Evolutionary conservation across 306 rosid species (phyloP).

Genomic region (Comarum palustre): DNA sequence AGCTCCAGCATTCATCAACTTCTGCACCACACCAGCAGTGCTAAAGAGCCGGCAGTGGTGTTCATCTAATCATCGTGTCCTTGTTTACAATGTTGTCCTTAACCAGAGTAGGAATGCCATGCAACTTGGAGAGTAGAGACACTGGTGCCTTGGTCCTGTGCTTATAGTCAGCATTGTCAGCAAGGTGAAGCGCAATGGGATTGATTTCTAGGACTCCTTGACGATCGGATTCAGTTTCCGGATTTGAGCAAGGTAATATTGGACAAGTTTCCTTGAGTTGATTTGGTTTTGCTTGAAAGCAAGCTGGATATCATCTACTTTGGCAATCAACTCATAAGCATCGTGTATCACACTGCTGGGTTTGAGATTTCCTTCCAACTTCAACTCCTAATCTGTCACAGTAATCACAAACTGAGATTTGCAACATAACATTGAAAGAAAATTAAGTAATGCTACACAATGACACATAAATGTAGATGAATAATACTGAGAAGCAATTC

Average conservation of each 20-base stretch:
- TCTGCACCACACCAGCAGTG: conserved; percentile 48
- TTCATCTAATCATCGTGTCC: conserved; percentile 55
- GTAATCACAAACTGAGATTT: no score
- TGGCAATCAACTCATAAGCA: no score
- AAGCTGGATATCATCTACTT: conserved; percentile 43
- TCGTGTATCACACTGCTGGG: no score
- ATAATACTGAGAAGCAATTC: no score
- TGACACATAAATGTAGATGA: no score
- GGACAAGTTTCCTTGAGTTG: conserved; percentile 46
- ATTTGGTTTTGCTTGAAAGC: conserved; percentile 41
- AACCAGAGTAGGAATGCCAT: conserved; percentile 58
- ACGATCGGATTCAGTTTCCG: conserved; percentile 48
- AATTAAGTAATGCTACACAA: no score
- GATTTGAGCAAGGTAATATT: conserved; percentile 42
- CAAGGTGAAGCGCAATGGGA: conserved; percentile 58
- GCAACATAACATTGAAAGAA: no score
- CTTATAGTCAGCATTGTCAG: conserved; percentile 52
- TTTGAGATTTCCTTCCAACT: no score
- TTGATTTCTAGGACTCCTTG: conserved; percentile 59
- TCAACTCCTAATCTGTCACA: no score
- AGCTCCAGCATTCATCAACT: conserved; percentile 52
- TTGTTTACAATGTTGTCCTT: conserved; percentile 56
- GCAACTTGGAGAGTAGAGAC: conserved; percentile 27
- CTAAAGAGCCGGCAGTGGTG: conserved; percentile 56
- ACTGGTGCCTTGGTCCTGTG: conserved; percentile 20